phyloP scores from a whole-genome alignment of 2,329 filamentous ascomycete genomes.

The Colletotrichum costaricense region DNA sequence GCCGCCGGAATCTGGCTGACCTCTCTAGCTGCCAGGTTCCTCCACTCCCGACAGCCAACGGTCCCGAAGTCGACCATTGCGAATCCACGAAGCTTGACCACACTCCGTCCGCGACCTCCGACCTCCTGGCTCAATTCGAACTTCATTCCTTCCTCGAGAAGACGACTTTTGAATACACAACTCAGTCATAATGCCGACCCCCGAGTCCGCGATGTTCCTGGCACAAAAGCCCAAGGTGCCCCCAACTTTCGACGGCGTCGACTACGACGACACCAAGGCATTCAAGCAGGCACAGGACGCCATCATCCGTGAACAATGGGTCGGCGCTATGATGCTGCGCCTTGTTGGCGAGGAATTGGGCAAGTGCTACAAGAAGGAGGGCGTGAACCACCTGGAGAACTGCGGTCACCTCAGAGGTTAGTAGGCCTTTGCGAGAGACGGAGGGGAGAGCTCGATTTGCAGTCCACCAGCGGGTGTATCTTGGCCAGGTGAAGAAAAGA shows the following conservation, averaged over 20 bases:
- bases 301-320: constrained; percentile 88
- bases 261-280: constrained; percentile 84
- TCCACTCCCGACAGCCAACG: constrained; percentile 24
- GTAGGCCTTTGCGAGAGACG: constrained; percentile 45
- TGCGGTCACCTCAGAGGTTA: constrained; percentile 84
- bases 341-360: constrained; percentile 84
- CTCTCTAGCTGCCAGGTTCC: constrained; percentile 17
- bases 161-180: not conserved
- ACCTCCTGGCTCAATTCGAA: constrained; percentile 9
- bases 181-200: constrained; percentile 75
- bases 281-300: constrained; percentile 87
- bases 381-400: constrained; percentile 90
- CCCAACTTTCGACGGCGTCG: constrained; percentile 86
- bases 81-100: constrained; percentile 25
- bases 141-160: not conserved
- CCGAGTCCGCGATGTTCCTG: constrained; percentile 84
- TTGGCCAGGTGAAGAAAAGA: not conserved
- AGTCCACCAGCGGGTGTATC: not conserved
- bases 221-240: constrained; percentile 86
- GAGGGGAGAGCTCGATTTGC: not conserved
- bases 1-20: constrained; percentile 31
- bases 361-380: constrained; percentile 87
- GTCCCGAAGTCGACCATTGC: constrained; percentile 23
- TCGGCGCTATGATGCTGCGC: constrained; percentile 88
- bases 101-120: constrained; percentile 5